These are phyloP conservation scores for Teratosphaeriaceae sp. DNA, from an alignment of 2,329 filamentous ascomycete species.

Conservation along the genomic window DNA sequence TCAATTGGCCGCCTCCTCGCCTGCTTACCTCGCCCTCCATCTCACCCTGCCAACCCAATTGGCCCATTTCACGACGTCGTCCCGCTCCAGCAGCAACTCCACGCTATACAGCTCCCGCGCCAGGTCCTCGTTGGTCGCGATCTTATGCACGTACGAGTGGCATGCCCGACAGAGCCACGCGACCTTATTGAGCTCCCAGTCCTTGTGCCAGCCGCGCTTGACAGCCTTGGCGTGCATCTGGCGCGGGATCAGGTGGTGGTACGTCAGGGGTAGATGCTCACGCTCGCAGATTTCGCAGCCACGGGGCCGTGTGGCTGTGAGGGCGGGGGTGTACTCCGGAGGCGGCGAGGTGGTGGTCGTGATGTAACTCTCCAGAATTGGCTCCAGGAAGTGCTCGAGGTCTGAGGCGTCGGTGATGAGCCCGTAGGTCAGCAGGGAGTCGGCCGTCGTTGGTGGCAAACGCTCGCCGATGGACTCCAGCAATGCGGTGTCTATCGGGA, in stretches of 20 bases:
- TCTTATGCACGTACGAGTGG: slow-evolving; percentile 72
- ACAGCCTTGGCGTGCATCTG: slow-evolving; percentile 68
- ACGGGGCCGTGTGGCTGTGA: slow-evolving; percentile 41
- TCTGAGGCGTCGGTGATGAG: slow-evolving; percentile 47
- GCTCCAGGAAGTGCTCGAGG: slow-evolving; percentile 52
- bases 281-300: slow-evolving; percentile 72
- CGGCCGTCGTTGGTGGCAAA: slow-evolving; percentile 55
- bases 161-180: slow-evolving; percentile 83
- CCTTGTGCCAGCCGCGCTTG: slow-evolving; percentile 71
- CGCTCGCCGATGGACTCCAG: slow-evolving; percentile 44
- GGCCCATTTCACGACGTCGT: slow-evolving; percentile 66
- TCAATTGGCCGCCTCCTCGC: neutral
- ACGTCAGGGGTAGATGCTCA: slow-evolving; percentile 68
- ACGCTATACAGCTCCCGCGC: slow-evolving; percentile 67
- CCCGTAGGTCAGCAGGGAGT: slow-evolving; percentile 62
- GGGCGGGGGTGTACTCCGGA: slow-evolving; percentile 48
- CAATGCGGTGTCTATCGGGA: slow-evolving; percentile 37
- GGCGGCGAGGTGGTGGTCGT: slow-evolving; percentile 52
- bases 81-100: slow-evolving; percentile 60
- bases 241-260: slow-evolving; percentile 81
- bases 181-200: slow-evolving; percentile 68
- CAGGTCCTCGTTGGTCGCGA: slow-evolving; percentile 70
- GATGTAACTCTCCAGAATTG: slow-evolving; percentile 59
- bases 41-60: slow-evolving; percentile 66
- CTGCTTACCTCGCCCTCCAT: slow-evolving; percentile 56